Base-by-base conservation (phyloP, 1,139 yeast species). In the Sugiyamaella neomexicana region DNA sequence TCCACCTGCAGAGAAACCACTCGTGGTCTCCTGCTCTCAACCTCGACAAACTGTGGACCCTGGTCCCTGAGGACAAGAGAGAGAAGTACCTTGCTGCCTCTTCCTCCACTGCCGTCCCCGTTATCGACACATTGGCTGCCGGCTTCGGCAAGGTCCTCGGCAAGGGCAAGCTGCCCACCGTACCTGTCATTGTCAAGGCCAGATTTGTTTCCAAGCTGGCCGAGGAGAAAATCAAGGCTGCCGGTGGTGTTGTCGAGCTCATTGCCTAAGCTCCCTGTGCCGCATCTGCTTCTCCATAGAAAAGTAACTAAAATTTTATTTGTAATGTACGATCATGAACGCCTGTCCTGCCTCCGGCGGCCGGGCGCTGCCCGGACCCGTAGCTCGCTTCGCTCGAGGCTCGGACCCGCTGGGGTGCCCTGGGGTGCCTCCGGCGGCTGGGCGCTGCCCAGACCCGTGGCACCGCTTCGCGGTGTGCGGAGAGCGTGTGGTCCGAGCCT, bases 61-160 rank as follows among this genome's bases (percentile, higher is more conserved):
- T 95, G 75, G 86, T 95, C 74, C 95, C 93, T 70, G 86, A 83
- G 73, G 96, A 88, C 73, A 86, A 88, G 84, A 90, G 93, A 80
- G 99, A 93, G 72, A 89, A 89, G 79, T 88, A 87, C 87, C 80
- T 93, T 75, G 80, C 89, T 75, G 79, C 88, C 65, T 80, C 97
- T 65, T 82, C 95, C 68, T 77, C 89, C 70, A 82, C 91, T 68
- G 85, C 96, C 78, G 99, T 98, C 73, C 96, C 98, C 79, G 97
- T 93, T 75, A 93, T 93, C 74, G 99, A 93, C 85, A 93, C 99
- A 74, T 86, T 93, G 79, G 98, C 98, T 76, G 87, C 86, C 79
- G 99, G 99, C 78, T 95, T 87, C 95, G 98, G 98, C 80, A 93
- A 93, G 85, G 97, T 95, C 74, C 89, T 95, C 75, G 99, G 97